Conservation (phyloP, 2,329 filamentous ascomycete genomes). For the Colletotrichum paranaense region DNA sequence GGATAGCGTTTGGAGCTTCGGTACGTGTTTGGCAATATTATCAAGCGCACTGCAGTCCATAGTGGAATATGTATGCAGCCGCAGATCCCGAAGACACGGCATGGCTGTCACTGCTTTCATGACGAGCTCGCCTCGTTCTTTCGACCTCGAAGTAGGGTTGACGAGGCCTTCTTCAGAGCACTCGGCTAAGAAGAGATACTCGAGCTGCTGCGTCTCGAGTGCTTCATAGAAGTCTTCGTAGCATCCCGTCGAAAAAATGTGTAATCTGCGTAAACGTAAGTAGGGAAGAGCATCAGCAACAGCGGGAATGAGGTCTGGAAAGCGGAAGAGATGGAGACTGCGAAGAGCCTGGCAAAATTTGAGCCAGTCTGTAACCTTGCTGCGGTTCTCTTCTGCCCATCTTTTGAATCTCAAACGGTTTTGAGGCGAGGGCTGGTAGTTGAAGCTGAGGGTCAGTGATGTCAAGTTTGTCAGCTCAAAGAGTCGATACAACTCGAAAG, state of each 20-base stretch:
- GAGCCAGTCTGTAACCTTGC: neutral
- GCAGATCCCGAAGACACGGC: conserved; percentile 18
- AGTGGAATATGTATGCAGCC: conserved; percentile 6
- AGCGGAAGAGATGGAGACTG: conserved; percentile 8
- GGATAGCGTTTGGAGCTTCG: conserved; percentile 1
- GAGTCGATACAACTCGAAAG: neutral
- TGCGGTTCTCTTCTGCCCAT: neutral
- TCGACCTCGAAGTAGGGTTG: neutral
- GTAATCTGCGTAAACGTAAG: conserved; percentile 3
- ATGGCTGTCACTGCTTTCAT: conserved; percentile 19
- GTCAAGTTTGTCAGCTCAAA: conserved; percentile 3
- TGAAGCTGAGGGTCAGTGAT: conserved; percentile 2
- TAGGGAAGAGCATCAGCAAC: conserved; percentile 4
- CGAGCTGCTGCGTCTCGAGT: neutral
- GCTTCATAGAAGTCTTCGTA: neutral
- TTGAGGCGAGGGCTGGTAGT: neutral
- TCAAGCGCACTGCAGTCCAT: neutral
- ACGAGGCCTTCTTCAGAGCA: neutral
- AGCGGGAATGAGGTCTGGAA: conserved; percentile 15
- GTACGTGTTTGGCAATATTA: neutral
- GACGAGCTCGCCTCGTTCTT: neutral
- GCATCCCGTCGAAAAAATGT: neutral
- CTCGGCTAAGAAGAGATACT: conserved; percentile 11
- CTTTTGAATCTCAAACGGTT: neutral
- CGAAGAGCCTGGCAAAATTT: neutral